Conservation (phyloP, 2,329 filamentous ascomycete species). For the Coleophoma cylindrospora region DNA sequence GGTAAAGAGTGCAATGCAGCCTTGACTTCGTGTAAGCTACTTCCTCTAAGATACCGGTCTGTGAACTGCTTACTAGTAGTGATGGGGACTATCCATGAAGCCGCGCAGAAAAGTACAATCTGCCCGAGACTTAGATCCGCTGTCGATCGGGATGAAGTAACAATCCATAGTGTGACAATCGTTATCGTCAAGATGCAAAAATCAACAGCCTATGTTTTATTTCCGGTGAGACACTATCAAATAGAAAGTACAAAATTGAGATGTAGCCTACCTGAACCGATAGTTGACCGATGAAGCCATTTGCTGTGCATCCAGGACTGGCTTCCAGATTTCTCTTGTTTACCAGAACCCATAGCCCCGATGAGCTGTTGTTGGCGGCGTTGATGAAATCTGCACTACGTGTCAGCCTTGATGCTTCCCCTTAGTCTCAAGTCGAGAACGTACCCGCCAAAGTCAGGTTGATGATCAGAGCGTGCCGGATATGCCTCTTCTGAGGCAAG, state of each 20-base stretch:
- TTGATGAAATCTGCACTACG: background rate
- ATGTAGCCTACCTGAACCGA: background rate
- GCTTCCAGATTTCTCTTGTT: background rate
- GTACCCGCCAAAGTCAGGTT: background rate
- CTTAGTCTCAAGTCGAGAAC: background rate
- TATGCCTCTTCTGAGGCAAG: background rate
- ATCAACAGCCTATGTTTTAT: background rate
- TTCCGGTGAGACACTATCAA: background rate
- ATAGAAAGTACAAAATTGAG: background rate
- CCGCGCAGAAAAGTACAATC: background rate
- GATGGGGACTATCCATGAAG: background rate
- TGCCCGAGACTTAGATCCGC: background rate
- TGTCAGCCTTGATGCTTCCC: background rate
- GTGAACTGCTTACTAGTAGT: background rate
- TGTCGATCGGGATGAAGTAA: background rate
- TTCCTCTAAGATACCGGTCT: background rate
- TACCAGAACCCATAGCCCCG: background rate
- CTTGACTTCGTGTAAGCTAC: background rate
- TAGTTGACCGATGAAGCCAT: background rate
- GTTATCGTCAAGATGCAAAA: background rate
- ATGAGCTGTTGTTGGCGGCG: background rate
- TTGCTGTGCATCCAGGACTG: background rate
- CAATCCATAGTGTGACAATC: background rate
- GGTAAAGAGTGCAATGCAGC: background rate
- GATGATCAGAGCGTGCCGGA: background rate